A percentile compares a stretch with the other conserved stretches of the same genome.
phyloP scores from a whole-genome alignment of 257 asterid genomes.

The Solanum raphanifolium region DNA sequence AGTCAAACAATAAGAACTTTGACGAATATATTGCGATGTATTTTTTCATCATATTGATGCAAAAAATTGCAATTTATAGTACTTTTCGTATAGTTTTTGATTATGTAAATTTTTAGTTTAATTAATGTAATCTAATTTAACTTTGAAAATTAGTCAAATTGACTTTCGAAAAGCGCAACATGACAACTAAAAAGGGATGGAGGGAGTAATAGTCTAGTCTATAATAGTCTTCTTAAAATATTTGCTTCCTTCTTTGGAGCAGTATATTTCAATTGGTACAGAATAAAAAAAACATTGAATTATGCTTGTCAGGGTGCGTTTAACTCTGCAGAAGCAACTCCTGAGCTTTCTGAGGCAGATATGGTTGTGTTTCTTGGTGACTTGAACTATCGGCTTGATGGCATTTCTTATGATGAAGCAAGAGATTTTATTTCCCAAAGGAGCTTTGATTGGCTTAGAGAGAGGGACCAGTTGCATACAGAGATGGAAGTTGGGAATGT shows the following conservation, averaged over 20 bases:
- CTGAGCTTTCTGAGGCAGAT: conserved; percentile 96
- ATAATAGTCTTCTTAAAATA: background rate
- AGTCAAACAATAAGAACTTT: no score
- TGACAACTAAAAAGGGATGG: background rate
- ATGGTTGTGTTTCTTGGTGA: conserved; percentile 94
- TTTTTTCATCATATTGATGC: no score
- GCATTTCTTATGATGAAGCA: conserved; percentile 90
- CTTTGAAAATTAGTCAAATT: no score
- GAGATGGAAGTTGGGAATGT: conserved; percentile 94
- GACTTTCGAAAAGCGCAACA: no score
- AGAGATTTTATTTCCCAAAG: conserved; percentile 95
- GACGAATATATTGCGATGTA: no score
- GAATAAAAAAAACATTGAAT: background rate
- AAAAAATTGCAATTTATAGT: no score
- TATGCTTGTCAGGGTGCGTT: conserved; percentile 8
- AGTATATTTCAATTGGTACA: background rate
- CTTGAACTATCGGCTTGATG: conserved; percentile 87
- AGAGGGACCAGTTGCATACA: conserved; percentile 78
- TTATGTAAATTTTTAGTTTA: no score
- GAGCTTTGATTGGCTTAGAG: conserved; percentile 94
- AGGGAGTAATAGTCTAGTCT: conserved; percentile 5
- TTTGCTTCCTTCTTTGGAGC: background rate
- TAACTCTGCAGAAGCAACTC: conserved; percentile 48
- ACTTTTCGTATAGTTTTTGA: no score
- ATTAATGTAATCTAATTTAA: no score